These are phyloP conservation scores for Fusarium oxysporum DNA, from an alignment of 2,329 filamentous ascomycete genomes.

Conservation along the genomic window DNA sequence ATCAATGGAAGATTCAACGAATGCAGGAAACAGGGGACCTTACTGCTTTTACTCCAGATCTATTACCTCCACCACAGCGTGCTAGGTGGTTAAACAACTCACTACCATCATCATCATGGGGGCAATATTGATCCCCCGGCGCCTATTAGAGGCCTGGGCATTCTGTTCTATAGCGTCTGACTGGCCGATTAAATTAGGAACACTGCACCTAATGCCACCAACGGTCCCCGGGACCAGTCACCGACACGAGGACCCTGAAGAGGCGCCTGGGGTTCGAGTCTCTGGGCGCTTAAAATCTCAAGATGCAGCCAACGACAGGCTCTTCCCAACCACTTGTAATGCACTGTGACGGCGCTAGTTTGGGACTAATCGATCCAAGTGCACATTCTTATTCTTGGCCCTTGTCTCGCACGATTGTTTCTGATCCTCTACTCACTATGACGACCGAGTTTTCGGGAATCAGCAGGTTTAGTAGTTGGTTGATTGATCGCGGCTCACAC, in stretches of 20 bases:
- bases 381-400: slow-evolving; percentile 4
- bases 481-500: slow-evolving; percentile 2
- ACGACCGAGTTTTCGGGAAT: slow-evolving; percentile 18
- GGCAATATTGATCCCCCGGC: slow-evolving; percentile 28
- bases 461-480: not conserved
- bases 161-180: slow-evolving; percentile 29
- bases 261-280: slow-evolving; percentile 21
- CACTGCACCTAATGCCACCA: slow-evolving; percentile 36
- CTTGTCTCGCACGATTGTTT: slow-evolving; percentile 8
- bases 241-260: slow-evolving; percentile 16
- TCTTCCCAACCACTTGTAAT: slow-evolving; percentile 30
- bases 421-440: not conserved
- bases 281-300: slow-evolving; percentile 42
- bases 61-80: not conserved
- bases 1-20: not conserved
- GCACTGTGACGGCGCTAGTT: slow-evolving; percentile 46
- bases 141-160: slow-evolving; percentile 42
- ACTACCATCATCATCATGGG: slow-evolving; percentile 6
- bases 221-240: slow-evolving; percentile 12
- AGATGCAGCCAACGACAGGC: slow-evolving; percentile 37
- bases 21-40: slow-evolving; percentile 22
- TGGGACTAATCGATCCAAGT: slow-evolving; percentile 19
- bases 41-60: slow-evolving; percentile 25
- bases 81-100: not conserved
- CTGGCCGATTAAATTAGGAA: slow-evolving; percentile 48